Conservation (phyloP, 345 rosid species). For the Eucalyptus erythrocorys region DNA sequence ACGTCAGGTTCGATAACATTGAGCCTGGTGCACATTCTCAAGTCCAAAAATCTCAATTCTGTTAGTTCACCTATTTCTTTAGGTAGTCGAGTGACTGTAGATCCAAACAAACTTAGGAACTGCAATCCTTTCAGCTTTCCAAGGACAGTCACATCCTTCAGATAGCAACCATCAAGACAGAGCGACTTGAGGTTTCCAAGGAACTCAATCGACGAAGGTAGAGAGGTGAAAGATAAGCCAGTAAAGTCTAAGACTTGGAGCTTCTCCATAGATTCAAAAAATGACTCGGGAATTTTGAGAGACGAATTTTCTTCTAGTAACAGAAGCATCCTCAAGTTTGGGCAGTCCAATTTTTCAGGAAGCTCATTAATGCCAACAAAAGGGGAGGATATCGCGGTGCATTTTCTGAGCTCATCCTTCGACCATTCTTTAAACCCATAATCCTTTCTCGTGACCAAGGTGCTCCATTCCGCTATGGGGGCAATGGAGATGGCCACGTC, state of each 20-base stretch:
- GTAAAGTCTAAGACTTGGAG: background rate
- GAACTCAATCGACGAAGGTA: background rate
- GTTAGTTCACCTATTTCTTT: background rate
- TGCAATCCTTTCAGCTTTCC: background rate
- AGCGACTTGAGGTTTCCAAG: background rate
- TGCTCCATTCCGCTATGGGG: rapidly evolving
- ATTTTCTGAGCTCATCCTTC: background rate
- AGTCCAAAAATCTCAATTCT: background rate
- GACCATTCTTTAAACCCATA: background rate
- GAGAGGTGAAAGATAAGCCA: background rate
- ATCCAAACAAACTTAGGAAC: background rate
- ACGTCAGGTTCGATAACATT: background rate
- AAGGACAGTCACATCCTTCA: background rate
- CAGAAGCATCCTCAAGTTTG: background rate
- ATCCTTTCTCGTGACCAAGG: background rate
- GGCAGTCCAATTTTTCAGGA: background rate
- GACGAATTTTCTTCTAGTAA: background rate
- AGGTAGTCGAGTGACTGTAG: background rate
- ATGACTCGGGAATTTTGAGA: background rate
- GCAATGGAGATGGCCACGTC: background rate
- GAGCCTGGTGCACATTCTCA: background rate
- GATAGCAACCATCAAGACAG: background rate
- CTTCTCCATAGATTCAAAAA: background rate
- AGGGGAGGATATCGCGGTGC: background rate
- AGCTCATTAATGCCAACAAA: background rate